phyloP scores from a whole-genome alignment of 352 stramenopile species.

The Phytopythium montanum region DNA sequence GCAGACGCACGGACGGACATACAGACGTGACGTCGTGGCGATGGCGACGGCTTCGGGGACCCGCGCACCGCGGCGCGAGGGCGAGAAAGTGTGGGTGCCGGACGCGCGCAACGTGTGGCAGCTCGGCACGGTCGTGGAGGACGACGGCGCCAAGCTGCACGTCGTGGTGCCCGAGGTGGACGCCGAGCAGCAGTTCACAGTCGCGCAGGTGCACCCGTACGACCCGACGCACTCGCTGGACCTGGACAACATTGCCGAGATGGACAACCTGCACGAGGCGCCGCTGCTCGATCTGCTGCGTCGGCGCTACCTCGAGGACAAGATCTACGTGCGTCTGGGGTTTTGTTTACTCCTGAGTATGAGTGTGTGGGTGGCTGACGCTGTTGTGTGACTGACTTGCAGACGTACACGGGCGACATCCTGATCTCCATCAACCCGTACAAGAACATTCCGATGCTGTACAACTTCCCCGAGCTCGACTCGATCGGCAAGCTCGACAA shows the following conservation, averaged over 20 bases:
- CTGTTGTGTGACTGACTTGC: slow-evolving; percentile 2
- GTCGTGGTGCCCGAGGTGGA: slow-evolving; percentile 78
- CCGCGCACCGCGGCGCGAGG: slow-evolving; percentile 61
- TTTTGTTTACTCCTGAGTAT: too few species aligned
- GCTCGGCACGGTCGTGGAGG: slow-evolving; percentile 80
- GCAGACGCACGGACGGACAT: neutral
- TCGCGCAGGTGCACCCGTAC: slow-evolving; percentile 87
- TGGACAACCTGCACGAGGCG: slow-evolving; percentile 92
- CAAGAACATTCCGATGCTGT: slow-evolving; percentile 92
- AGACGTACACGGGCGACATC: slow-evolving; percentile 94
- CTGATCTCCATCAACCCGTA: slow-evolving; percentile 97
- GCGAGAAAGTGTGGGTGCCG: slow-evolving; percentile 87
- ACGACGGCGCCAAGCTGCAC: slow-evolving; percentile 83
- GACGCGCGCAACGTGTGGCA: slow-evolving; percentile 86
- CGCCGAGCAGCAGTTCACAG: slow-evolving; percentile 73
- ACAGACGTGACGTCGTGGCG: too few species aligned
- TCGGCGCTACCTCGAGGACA: slow-evolving; percentile 85
- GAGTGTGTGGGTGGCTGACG: neutral
- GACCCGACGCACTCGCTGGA: slow-evolving; percentile 89
- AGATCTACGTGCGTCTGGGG: slow-evolving; percentile 91
- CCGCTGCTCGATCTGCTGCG: slow-evolving; percentile 88
- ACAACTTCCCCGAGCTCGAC: slow-evolving; percentile 89
- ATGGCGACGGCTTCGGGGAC: slow-evolving; percentile 42
- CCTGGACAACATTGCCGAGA: slow-evolving; percentile 90
- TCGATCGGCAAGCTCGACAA: slow-evolving; percentile 86